A percentile compares a stretch with the other conserved stretches of the same genome.
Evolutionary conservation across 768 basidiomycete species (phyloP).

Genomic region (Hemileccinum rubropunctum): DNA sequence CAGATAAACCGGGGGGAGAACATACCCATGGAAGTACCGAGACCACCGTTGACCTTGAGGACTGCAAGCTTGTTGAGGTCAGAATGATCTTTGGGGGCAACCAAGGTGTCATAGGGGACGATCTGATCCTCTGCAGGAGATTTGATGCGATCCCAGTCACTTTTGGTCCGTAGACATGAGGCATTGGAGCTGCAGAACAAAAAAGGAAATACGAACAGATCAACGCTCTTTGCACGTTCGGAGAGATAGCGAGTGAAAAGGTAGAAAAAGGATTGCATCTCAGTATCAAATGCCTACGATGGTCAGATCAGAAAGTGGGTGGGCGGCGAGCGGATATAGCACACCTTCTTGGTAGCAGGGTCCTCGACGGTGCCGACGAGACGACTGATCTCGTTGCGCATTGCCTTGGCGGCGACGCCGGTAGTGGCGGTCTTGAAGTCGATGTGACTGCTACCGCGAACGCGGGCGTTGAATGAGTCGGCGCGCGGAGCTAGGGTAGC

Average conservation of each 20-base stretch:
- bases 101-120: slow-evolving; percentile 53
- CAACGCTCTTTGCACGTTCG: slow-evolving; percentile 64
- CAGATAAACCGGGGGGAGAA: not conserved
- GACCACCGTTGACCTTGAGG: slow-evolving; percentile 76
- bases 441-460: slow-evolving; percentile 76
- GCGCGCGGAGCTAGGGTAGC: slow-evolving; percentile 53
- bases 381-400: slow-evolving; percentile 96
- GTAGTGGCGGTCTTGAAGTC: slow-evolving; percentile 99
- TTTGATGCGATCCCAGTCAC: slow-evolving; percentile 48
- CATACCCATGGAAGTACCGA: slow-evolving; percentile 63
- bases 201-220: slow-evolving; percentile 52
- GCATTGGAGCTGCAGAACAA: not conserved
- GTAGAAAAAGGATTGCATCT: slow-evolving; percentile 84
- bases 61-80: slow-evolving; percentile 71
- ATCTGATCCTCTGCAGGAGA: slow-evolving; percentile 65
- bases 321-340: slow-evolving; percentile 2
- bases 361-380: slow-evolving; percentile 88
- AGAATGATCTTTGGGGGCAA: slow-evolving; percentile 41
- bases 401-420: slow-evolving; percentile 89
- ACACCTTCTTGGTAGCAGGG: slow-evolving; percentile 76
- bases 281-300: slow-evolving; percentile 64
- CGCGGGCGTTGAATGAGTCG: slow-evolving; percentile 70
- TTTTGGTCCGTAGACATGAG: slow-evolving; percentile 10
- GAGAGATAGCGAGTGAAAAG: slow-evolving; percentile 79
- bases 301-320: slow-evolving; percentile 17